phyloP scores from a whole-genome alignment of 352 stramenopile species.

The Thraustotheca clavata region DNA sequence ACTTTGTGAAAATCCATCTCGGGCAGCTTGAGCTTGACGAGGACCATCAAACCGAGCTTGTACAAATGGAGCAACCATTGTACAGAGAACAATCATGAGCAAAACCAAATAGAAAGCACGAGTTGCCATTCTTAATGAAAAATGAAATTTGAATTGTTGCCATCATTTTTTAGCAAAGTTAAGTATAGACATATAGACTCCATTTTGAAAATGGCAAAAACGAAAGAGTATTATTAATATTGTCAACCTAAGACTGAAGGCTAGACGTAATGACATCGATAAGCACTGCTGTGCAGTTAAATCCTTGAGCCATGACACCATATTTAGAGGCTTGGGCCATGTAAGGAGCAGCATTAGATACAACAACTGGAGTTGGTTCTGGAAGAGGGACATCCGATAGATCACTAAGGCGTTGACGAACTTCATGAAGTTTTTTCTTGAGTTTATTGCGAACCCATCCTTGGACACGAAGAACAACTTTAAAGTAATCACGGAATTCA shows the following conservation, averaged over 20 bases:
- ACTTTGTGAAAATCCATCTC: too few species aligned
- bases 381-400: constrained; percentile 17
- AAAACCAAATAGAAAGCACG: too few species aligned
- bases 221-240: too few species aligned
- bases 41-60: too few species aligned
- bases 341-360: constrained; percentile 55
- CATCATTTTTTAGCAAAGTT: too few species aligned
- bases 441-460: constrained; percentile 42
- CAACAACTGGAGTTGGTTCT: constrained; percentile 30
- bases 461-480: constrained; percentile 63
- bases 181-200: too few species aligned
- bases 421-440: constrained; percentile 44
- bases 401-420: constrained; percentile 36
- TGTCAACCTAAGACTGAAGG: not conserved
- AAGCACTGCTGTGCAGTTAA: constrained; percentile 64
- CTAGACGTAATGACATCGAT: constrained; percentile 38
- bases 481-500: constrained; percentile 75
- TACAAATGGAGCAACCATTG: too few species aligned
- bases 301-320: constrained; percentile 35
- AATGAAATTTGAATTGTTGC: too few species aligned
- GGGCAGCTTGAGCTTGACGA: too few species aligned
- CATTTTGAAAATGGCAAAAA: too few species aligned
- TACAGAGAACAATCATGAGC: too few species aligned
- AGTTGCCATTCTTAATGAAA: too few species aligned
- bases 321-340: constrained; percentile 30